Evolutionary conservation across 2,329 filamentous ascomycete species (phyloP), one percentile per base, ranked within the genome.

Genomic region (Fusarium succisae): DNA sequence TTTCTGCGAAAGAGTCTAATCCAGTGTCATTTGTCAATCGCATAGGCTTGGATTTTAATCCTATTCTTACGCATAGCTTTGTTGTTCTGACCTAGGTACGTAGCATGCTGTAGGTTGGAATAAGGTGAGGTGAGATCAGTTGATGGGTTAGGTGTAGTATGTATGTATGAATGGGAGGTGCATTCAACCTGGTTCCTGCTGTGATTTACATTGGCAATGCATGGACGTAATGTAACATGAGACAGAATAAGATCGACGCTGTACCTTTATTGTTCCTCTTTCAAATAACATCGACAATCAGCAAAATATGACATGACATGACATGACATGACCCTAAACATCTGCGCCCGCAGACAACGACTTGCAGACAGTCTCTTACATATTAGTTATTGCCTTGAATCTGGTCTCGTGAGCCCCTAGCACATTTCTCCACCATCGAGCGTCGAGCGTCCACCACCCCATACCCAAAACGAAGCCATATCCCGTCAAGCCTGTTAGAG

Each of bases 351-450:
- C 72, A 57, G 30, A 51, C 13, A 39, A 37, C 55, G 14, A 60
- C 26, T 37, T 50, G 57, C 24, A 57, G 44, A 37, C 20, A n/a
- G 32, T 41, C 66, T 68, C 39, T 44, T n/a, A 59, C 43, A 51
- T 59, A 47, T 62, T 61, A 60, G 62, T 56, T n/a, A 54, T 58
- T 48, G n/a, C 38, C 53, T 32, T 54, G 39, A 20, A 50, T 45
- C 44, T 63, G 72, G 72, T 75, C 72, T 62, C 72, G 72, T 74
- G 72, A 60, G 63, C 44, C 67, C 57, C 63, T 53, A 44, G 45
- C 38, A 20, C 53, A 24, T 45, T 62, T 58, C 69, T 58, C 68
- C 59, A 70, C 68, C 50, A 18, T 48, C 37, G 28, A 66, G 61
- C 43, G 38, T 62, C 67, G 45, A 72, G 50, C 63, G 32, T 53